Evolutionary conservation across 2,329 filamentous ascomycete genomes (phyloP).

Genomic region (Colletotrichum caudatum): DNA sequence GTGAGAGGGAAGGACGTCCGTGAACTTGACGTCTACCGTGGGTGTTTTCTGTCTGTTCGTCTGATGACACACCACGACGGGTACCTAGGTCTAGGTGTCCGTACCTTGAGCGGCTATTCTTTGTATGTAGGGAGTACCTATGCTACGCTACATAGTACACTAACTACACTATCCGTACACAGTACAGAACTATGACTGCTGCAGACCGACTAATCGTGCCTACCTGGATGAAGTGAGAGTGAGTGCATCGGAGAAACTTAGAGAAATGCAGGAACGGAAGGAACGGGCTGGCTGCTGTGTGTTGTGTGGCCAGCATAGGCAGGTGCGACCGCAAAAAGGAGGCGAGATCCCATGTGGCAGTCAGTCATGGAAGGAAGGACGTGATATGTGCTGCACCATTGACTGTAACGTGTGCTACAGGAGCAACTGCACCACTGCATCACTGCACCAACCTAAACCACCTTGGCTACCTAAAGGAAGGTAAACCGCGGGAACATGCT

Average conservation of each 20-base stretch:
- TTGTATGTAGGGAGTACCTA: not conserved
- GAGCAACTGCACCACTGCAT: too few species aligned
- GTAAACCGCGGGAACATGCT: too few species aligned
- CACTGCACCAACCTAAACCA: too few species aligned
- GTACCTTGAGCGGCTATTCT: too few species aligned
- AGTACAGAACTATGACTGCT: too few species aligned
- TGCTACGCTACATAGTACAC: too few species aligned
- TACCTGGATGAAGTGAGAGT: not conserved
- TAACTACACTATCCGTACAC: too few species aligned
- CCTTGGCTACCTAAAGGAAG: too few species aligned
- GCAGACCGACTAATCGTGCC: not conserved
- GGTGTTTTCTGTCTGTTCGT: not conserved
- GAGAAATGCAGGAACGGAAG: slow-evolving; percentile 30
- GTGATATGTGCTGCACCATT: not conserved
- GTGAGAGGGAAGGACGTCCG: too few species aligned
- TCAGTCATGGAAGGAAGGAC: not conserved
- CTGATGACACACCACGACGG: not conserved
- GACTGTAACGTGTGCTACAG: too few species aligned
- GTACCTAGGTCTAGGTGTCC: not conserved
- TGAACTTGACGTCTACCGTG: too few species aligned
- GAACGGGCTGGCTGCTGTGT: not conserved
- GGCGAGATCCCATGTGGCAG: not conserved
- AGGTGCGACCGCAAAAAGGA: not conserved
- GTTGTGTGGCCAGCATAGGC: not conserved
- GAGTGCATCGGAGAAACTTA: not conserved